Conservation (phyloP, 306 rosid species). For the Fragaria iinumae region DNA sequence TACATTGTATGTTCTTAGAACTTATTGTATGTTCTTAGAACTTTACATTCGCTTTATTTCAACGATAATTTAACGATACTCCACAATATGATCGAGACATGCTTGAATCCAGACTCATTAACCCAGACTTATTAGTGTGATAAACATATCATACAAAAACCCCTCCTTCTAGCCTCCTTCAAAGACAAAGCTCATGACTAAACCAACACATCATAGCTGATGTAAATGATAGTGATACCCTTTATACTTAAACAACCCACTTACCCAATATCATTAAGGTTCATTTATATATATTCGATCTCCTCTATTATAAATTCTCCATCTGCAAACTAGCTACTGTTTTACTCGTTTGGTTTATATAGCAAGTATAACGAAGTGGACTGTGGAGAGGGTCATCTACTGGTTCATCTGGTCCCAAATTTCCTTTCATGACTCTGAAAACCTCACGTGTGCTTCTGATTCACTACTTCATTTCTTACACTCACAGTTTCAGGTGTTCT, state of each 20-base stretch:
- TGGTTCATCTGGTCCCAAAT: not conserved
- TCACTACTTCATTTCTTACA: conserved; percentile 15
- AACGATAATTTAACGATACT: not conserved
- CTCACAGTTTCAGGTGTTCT: conserved; percentile 49
- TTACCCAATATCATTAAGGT: not conserved
- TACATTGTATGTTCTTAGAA: too few relatives aligned
- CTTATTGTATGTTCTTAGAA: too few relatives aligned
- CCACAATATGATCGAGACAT: too few relatives aligned
- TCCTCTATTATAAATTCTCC: not conserved
- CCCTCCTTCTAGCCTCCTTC: not conserved
- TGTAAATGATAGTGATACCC: conserved; percentile 1
- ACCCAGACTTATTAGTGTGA: not conserved
- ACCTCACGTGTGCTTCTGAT: conserved; percentile 55
- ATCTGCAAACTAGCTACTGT: not conserved
- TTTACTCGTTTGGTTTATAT: conserved; percentile 2
- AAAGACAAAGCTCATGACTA: not conserved
- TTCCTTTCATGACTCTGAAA: not conserved
- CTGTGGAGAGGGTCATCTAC: not conserved
- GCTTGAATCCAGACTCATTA: not conserved
- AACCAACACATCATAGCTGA: conserved; percentile 9
- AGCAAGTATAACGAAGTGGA: not conserved
- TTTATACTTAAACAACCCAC: not conserved
- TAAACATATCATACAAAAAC: not conserved
- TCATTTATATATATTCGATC: not conserved
- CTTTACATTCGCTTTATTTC: not conserved